Conservation (phyloP, 2,329 filamentous ascomycete genomes). For the Aureobasidium sp. region DNA sequence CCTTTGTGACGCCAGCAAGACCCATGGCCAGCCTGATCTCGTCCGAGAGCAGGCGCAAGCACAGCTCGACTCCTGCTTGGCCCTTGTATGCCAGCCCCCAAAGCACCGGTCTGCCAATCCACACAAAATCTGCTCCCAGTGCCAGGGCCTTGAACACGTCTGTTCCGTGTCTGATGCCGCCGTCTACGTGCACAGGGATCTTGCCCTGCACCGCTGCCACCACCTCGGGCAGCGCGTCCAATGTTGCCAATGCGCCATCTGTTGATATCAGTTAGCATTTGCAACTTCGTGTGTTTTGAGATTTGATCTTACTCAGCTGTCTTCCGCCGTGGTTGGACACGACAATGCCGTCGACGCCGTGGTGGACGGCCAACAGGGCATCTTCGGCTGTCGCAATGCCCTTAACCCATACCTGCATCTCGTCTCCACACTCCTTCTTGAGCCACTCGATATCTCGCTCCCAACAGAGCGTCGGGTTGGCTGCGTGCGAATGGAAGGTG, state of each 20-base stretch:
- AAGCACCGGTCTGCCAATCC: slow-evolving; percentile 40
- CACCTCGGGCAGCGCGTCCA: slow-evolving; percentile 37
- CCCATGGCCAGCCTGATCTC: slow-evolving; percentile 36
- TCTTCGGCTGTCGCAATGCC: slow-evolving; percentile 37
- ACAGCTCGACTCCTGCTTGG: slow-evolving; percentile 34
- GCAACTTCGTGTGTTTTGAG: no score
- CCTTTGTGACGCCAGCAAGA: slow-evolving; percentile 32
- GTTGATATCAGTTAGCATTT: slow-evolving; percentile 24
- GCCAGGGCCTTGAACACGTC: slow-evolving; percentile 51
- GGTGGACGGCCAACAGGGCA: slow-evolving; percentile 39
- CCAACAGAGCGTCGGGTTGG: slow-evolving; percentile 40
- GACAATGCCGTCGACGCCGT: slow-evolving; percentile 38
- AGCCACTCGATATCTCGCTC: slow-evolving; percentile 46
- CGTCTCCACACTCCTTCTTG: slow-evolving; percentile 36
- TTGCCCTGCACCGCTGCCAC: slow-evolving; percentile 32
- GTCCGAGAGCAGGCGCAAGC: slow-evolving; percentile 36
- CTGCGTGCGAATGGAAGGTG: slow-evolving; percentile 35
- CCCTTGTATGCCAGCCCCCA: slow-evolving; percentile 43
- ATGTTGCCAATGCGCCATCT: slow-evolving; percentile 42
- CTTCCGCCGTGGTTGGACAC: slow-evolving; percentile 49
- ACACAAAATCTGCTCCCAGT: slow-evolving; percentile 39
- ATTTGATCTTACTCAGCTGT: slow-evolving; percentile 16
- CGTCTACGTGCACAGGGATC: slow-evolving; percentile 53
- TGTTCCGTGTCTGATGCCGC: slow-evolving; percentile 46
- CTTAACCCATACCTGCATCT: slow-evolving; percentile 45